Evolutionary conservation across 495 filamentous ascomycete genomes (phyloP), one percentile per base, ranked within the genome.

Genomic region (Apiosordaria backusii): DNA sequence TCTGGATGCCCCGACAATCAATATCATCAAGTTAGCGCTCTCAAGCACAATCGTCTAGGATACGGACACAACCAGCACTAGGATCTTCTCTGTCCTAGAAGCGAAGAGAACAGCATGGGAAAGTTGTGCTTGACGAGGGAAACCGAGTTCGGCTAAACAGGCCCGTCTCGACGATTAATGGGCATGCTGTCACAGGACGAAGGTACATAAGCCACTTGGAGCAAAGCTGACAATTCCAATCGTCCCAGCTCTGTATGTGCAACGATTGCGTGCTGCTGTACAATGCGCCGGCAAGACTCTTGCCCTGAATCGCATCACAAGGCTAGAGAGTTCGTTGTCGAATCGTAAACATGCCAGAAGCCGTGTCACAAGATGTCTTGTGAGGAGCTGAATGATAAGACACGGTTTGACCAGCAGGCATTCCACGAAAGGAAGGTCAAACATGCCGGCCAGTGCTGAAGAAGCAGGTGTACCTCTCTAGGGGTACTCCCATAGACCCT

Each of bases 401-500:
- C 62, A 63, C 5, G 62, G 35, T 53, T 23, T 35, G 62, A 19
- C 59, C 50, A 50, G 54, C 64, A 63, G 66, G 66, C 67, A 73
- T 73, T 16, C 71, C 68, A 19, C 50, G 55, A 68, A 65, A 50
- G 67, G 71, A 68, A 73, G 68, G 67, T 68, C 67, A 60, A 55
- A 66, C 50, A 45, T 13, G 35, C 35, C 9, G 16, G 35, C 35
- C 10, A 35, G 50, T 53, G 21, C 61, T 67, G 29, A 45, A 60
- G 63, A 58, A 52, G 57, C n/a, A 45, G 24, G 23, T 61, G 64
- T 69, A 54, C 57, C 60, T 61, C 55, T 18, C 0, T 27, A 52
- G 40, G 29, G 29, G 52, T 35, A 54, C 61, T 53, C 25, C 19
- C 53, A 29, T 15, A 35, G 10, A 13, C 10, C 35, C 35, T 45